These are phyloP conservation scores for Tephrocybe sp. DNA, from an alignment of 768 basidiomycete species.

Conservation along the genomic window DNA sequence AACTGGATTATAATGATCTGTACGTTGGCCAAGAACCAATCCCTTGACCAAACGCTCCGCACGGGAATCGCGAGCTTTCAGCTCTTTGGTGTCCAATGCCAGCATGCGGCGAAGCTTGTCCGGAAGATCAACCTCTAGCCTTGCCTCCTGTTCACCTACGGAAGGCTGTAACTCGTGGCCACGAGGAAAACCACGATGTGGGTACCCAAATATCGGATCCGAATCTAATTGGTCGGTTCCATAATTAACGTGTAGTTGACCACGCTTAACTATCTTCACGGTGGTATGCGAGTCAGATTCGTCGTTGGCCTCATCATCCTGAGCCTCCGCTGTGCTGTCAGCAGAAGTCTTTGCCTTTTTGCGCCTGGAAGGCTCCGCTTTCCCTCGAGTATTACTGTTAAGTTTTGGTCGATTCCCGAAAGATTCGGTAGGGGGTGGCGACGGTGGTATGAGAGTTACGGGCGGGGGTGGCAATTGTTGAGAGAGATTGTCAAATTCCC, in stretches of 20 bases:
- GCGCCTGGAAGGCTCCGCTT: slow-evolving; percentile 25
- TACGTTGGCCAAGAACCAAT: slow-evolving; percentile 57
- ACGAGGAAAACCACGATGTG: slow-evolving; percentile 31
- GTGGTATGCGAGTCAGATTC: slow-evolving; percentile 24
- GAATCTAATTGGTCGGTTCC: slow-evolving; percentile 25
- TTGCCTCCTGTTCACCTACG: slow-evolving; percentile 28
- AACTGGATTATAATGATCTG: slow-evolving; percentile 54
- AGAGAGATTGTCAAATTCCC: slow-evolving; percentile 15
- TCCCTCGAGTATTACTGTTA: slow-evolving; percentile 35
- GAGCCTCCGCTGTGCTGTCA: slow-evolving; percentile 25
- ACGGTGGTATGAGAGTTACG: slow-evolving; percentile 57
- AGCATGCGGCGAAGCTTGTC: slow-evolving; percentile 65
- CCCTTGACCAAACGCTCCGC: slow-evolving; percentile 57
- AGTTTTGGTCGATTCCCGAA: slow-evolving; percentile 19
- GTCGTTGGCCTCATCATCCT: slow-evolving; percentile 27
- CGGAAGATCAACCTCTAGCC: slow-evolving; percentile 57
- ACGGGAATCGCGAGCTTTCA: slow-evolving; percentile 36
- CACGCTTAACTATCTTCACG: slow-evolving; percentile 33
- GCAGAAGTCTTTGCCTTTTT: slow-evolving; percentile 50
- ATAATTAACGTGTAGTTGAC: slow-evolving; percentile 14
- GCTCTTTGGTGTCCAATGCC: slow-evolving; percentile 51
- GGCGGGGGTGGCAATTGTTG: slow-evolving; percentile 11
- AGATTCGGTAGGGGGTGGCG: slow-evolving; percentile 52
- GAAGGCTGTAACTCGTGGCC: slow-evolving; percentile 20
- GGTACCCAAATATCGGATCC: slow-evolving; percentile 32